A percentile compares a stretch with the other conserved stretches of the same genome.
Conservation (phyloP, 1,139 yeast species). For the Yarrowia galli region DNA sequence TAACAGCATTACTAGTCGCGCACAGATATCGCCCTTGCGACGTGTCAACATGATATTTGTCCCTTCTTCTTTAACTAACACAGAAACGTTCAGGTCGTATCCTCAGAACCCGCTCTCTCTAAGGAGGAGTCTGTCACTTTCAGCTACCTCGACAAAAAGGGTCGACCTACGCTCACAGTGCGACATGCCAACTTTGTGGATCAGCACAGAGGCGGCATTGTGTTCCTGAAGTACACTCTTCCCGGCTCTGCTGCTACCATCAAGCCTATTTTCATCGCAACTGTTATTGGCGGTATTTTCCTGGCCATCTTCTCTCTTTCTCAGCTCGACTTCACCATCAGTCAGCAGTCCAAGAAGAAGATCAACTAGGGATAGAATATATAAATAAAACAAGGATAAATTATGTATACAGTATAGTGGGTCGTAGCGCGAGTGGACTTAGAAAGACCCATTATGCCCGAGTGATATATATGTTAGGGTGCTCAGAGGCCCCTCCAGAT, state of each 20-base stretch:
- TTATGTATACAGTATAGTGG: background rate
- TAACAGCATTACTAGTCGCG: no score
- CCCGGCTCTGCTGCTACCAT: constrained; percentile 60
- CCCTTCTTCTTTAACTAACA: constrained; percentile 3
- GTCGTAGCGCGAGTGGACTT: background rate
- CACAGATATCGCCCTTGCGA: no score
- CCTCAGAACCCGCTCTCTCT: constrained; percentile 24
- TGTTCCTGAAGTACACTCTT: constrained; percentile 70
- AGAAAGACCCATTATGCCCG: no score
- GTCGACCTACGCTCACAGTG: constrained; percentile 80
- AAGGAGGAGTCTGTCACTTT: constrained; percentile 51
- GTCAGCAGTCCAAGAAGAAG: constrained; percentile 28
- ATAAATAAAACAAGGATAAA: constrained; percentile 29
- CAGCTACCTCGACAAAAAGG: constrained; percentile 79
- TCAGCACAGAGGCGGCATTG: constrained; percentile 65
- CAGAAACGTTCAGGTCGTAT: constrained; percentile 41
- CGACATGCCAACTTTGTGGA: constrained; percentile 71
- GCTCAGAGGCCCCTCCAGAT: constrained; percentile 63
- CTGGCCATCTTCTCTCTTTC: constrained; percentile 62
- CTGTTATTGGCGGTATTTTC: constrained; percentile 68
- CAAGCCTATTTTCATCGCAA: constrained; percentile 74
- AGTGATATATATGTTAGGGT: background rate
- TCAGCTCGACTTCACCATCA: constrained; percentile 52
- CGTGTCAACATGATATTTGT: no score
- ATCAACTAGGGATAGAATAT: background rate